Base-by-base conservation (phyloP, 2,329 filamentous ascomycete genomes). In the Lachnellula arida region DNA sequence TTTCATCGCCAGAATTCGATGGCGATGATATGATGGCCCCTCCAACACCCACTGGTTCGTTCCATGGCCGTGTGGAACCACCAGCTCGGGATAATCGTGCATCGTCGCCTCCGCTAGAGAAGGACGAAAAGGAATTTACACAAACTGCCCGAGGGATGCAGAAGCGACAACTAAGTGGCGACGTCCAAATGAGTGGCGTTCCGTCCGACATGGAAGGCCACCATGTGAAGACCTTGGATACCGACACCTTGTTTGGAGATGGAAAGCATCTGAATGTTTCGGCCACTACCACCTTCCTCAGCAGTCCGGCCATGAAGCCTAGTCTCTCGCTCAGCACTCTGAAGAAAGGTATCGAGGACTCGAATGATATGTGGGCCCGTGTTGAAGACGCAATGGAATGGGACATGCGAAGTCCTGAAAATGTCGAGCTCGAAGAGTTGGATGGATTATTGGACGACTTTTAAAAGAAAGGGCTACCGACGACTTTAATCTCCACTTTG, bases 111-210 rank as follows among this genome's bases (percentile, higher is more conserved):
- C 91, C 91, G 15, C 79, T 97, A 39, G 93, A 97, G 75, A 91
- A 89, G 66, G 93, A 97, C 65, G 93, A 97, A 77, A 89, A 88
- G 68, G 94, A 97, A 73, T 99, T 99, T 69, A 97, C 93, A 6
- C 90, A 96, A 74, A 97, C 92, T 1, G 94, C 94, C 15, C 89
- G 91, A 63, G 90, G 87, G 49, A 82, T 97, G 65, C 71, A 71
- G 58, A 85, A 82, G 70, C 76, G 81, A 59, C 86, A 85, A 67
- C 75, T 85, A 22, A 78, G 63, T 48, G 60, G 61, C 44, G 79
- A 84, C 63, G 78, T 82, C 50, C 77, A 82, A 64, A 82, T 85
- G 62, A 78, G 77, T 54, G 78, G 81, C 47, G 73, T 74, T 34
- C 64, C 66, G 34, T 67, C 66, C 9, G 66, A 69, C 35, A 64